These are phyloP conservation scores for Xylaria sp. DNA, from an alignment of 2,329 filamentous ascomycete species.

Conservation along the genomic window DNA sequence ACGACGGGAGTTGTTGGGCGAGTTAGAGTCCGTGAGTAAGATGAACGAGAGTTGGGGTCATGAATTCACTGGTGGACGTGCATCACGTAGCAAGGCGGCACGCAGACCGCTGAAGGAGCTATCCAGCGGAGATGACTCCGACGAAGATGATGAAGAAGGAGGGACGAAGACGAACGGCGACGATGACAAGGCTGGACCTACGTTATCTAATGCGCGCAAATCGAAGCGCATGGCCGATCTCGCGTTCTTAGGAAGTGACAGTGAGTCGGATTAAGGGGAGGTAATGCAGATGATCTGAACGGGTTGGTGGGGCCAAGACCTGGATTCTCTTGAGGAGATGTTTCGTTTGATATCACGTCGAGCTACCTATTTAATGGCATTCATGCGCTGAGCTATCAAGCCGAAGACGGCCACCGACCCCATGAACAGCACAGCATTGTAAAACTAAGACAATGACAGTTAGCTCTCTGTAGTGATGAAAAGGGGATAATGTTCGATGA, in stretches of 20 bases:
- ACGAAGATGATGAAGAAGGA: slow-evolving; percentile 30
- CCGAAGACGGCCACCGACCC: slow-evolving; percentile 94
- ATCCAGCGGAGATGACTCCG: slow-evolving; percentile 32
- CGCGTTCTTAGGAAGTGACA: slow-evolving; percentile 64
- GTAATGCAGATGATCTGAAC: background rate
- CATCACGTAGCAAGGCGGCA: slow-evolving; percentile 39
- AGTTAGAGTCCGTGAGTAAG: slow-evolving; percentile 78
- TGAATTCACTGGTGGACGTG: slow-evolving; percentile 34
- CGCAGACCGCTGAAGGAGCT: slow-evolving; percentile 36
- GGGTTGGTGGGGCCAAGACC: background rate
- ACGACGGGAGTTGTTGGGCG: slow-evolving; percentile 72
- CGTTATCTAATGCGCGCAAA: slow-evolving; percentile 33
- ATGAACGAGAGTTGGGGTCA: slow-evolving; percentile 75
- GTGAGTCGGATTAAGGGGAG: slow-evolving; percentile 51
- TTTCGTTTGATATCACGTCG: slow-evolving; percentile 1
- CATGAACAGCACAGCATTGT: slow-evolving; percentile 95
- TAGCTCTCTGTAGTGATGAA: background rate
- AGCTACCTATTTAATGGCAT: slow-evolving; percentile 35
- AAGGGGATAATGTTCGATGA: slow-evolving; percentile 3
- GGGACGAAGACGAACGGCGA: slow-evolving; percentile 31
- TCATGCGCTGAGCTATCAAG: slow-evolving; percentile 83
- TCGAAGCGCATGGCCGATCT: slow-evolving; percentile 48
- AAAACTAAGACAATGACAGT: slow-evolving; percentile 61
- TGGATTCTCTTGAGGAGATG: background rate
- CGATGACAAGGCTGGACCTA: slow-evolving; percentile 29